Evolutionary conservation across 768 basidiomycete species (phyloP).

Genomic region (Russula ochroleuca): DNA sequence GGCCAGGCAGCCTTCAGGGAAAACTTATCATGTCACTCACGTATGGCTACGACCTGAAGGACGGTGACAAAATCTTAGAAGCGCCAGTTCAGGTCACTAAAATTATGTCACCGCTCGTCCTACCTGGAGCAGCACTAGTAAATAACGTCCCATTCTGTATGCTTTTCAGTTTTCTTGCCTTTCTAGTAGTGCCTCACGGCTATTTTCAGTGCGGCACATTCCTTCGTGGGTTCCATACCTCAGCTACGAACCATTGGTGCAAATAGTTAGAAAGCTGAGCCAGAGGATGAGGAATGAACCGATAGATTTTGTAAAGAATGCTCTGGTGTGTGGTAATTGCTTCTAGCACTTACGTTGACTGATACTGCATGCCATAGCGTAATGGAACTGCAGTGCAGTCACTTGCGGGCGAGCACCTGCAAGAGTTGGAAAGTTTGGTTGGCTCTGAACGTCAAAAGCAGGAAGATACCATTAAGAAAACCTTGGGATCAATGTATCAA

Average conservation of each 20-base stretch:
- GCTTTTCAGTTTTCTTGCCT: neutral
- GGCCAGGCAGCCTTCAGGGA: neutral
- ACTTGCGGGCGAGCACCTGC: constrained; percentile 8
- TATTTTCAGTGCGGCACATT: constrained; percentile 9
- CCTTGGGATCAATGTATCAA: constrained; percentile 10
- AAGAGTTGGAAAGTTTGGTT: constrained; percentile 3
- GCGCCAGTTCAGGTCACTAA: neutral
- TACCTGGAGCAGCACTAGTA: constrained; percentile 12
- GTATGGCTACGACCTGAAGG: constrained; percentile 13
- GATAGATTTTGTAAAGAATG: neutral
- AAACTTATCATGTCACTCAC: constrained; percentile 6
- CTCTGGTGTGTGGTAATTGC: neutral
- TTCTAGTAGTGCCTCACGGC: neutral
- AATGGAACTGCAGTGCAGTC: constrained; percentile 13
- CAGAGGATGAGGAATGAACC: neutral
- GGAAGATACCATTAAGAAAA: neutral
- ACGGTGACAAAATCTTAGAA: neutral
- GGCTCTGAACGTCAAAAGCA: constrained; percentile 4
- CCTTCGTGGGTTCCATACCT: constrained; percentile 18
- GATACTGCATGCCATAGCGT: neutral
- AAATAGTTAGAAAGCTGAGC: neutral
- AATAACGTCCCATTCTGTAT: constrained; percentile 20
- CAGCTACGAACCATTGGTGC: neutral
- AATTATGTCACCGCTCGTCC: neutral
- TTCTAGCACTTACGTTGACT: neutral